Percentiles rank a stretch among this genome's conserved stretches.
Evolutionary conservation across 352 stramenopile species (phyloP).

Genomic region (Phytophthora tubulina): DNA sequence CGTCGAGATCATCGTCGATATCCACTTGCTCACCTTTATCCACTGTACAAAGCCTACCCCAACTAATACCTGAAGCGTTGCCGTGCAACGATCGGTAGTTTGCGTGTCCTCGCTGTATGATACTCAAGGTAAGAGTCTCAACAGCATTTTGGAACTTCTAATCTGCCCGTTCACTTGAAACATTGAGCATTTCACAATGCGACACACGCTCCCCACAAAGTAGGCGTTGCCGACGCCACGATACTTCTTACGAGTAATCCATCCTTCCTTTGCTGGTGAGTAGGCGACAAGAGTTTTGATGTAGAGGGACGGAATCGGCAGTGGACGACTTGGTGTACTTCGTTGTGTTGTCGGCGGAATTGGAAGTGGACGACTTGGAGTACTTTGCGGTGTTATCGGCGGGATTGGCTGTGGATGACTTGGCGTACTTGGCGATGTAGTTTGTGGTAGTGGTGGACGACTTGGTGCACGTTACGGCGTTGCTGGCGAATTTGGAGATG

Average conservation of each 20-base stretch:
- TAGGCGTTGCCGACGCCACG: conserved; percentile 11
- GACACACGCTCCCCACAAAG: background rate
- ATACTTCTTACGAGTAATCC: conserved; percentile 12
- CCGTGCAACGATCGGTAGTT: conserved; percentile 17
- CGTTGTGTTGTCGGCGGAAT: background rate
- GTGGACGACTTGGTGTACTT: background rate
- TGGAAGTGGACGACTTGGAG: background rate
- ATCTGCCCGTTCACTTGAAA: conserved; percentile 20
- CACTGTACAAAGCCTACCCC: background rate
- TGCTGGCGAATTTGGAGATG: too few relatives aligned
- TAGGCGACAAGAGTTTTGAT: conserved; percentile 14
- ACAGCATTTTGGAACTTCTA: conserved; percentile 16
- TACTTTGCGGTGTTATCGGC: too few relatives aligned
- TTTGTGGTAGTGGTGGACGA: too few relatives aligned
- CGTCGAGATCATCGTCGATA: conserved; percentile 2
- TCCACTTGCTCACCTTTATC: background rate
- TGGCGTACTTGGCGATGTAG: too few relatives aligned
- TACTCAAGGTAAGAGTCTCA: conserved; percentile 9
- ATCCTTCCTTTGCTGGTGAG: conserved; percentile 10
- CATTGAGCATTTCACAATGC: conserved; percentile 3
- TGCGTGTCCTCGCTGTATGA: conserved; percentile 9
- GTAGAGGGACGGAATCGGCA: conserved; percentile 1
- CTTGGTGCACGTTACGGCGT: too few relatives aligned
- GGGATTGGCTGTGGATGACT: too few relatives aligned
- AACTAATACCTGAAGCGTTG: background rate